These are phyloP conservation scores for Eucalyptus albens DNA, from an alignment of 345 rosid species.

Conservation along the genomic window DNA sequence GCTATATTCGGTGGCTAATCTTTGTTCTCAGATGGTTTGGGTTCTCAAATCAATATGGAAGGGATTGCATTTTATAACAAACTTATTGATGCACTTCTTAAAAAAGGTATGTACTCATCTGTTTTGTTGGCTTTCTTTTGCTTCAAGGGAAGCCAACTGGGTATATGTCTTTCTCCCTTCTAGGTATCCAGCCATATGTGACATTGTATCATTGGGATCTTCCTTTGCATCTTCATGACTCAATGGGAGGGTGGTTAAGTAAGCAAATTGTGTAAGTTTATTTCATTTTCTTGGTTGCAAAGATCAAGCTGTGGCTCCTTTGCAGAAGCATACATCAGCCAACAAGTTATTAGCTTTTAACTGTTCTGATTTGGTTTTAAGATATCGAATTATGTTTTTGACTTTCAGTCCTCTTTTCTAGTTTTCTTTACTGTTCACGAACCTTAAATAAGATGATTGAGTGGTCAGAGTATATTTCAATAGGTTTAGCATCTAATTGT, in stretches of 20 bases:
- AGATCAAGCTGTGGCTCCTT: background rate
- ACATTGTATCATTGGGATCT: constrained; percentile 95
- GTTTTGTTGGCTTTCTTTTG: background rate
- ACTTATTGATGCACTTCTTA: constrained; percentile 50
- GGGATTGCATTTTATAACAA: constrained; percentile 58
- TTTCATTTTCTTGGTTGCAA: background rate
- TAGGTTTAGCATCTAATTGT: background rate
- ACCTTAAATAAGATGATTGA: background rate
- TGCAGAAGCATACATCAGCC: background rate
- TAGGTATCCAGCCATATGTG: constrained; percentile 60
- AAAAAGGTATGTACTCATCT: constrained; percentile 35
- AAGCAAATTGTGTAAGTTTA: constrained; percentile 65
- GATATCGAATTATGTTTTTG: background rate
- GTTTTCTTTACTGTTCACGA: background rate
- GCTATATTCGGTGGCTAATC: background rate
- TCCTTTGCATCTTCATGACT: constrained; percentile 73
- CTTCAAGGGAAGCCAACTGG: background rate
- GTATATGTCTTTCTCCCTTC: background rate
- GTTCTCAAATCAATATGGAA: constrained; percentile 45
- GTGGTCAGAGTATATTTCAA: background rate
- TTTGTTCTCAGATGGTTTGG: constrained; percentile 48
- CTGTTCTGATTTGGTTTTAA: background rate
- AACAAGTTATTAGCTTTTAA: background rate
- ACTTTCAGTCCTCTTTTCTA: background rate
- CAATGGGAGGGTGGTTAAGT: constrained; percentile 72